Conservation (phyloP, 2,329 filamentous ascomycete genomes). For the Lachnellula willkommii region DNA sequence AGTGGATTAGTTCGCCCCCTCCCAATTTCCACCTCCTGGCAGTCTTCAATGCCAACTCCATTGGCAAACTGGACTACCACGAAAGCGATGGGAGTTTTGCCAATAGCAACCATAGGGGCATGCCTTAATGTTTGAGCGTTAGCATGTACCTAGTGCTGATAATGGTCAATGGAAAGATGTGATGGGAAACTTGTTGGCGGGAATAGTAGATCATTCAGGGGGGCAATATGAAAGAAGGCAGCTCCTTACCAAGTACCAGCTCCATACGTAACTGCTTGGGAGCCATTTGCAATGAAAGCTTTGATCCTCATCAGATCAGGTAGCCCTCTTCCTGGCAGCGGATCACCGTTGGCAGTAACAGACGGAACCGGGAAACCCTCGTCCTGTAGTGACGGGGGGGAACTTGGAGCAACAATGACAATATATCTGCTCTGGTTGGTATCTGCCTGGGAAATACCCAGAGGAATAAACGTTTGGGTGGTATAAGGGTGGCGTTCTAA, state of each 20-base stretch:
- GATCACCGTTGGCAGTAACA: neutral
- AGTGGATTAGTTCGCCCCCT: constrained; percentile 7
- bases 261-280: constrained; percentile 86
- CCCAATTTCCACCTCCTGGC: constrained; percentile 61
- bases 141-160: neutral
- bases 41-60: constrained; percentile 76
- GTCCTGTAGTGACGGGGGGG: constrained; percentile 42
- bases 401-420: constrained; percentile 80
- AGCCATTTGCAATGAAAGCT: constrained; percentile 72
- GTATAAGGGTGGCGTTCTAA: constrained; percentile 93
- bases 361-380: constrained; percentile 37
- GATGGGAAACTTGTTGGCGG: no score
- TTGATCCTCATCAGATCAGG: constrained; percentile 67
- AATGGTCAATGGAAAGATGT: neutral
- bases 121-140: constrained; percentile 44
- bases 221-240: neutral
- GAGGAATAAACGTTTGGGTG: constrained; percentile 84
- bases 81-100: constrained; percentile 68
- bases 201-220: no score
- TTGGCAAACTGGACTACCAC: constrained; percentile 87
- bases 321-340: constrained; percentile 35
- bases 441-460: constrained; percentile 49
- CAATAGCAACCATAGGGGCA: constrained; percentile 89
- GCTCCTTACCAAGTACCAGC: constrained; percentile 67
- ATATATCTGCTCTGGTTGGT: constrained; percentile 57